Evolutionary conservation across 208 protist genomes (phyloP), one percentile per base, ranked within the genome.

Genomic region (Tetramitus jugosus): DNA sequence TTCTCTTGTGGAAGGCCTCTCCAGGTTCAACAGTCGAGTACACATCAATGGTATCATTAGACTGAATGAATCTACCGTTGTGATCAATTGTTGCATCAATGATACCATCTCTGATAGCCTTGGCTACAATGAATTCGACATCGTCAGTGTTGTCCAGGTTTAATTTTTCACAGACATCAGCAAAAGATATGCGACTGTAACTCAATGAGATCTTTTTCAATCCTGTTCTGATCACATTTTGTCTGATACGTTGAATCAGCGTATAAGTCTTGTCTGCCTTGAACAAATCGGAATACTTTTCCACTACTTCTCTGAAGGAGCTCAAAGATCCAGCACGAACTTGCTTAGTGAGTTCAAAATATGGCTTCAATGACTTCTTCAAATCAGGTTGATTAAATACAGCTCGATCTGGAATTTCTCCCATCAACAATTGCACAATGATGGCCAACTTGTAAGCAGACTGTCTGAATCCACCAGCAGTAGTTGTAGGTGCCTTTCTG

Each of bases 171-270:
- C 91, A 94, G 75, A 99, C 87, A 74, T 98, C 95, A 1, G 80
- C 76, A 42, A 98, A 91, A 67, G 94, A 95, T 80, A 99, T 98
- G 77, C 93, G 88, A 46, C 93, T 97, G 83, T 99, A 99, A 31
- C 92, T 88, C 31, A 96, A 86, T 85, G 89, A 96, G 79, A 99
- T 97, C 79, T 93, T 94, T 17, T 94, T 89, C 67, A 99, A 86
- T 40, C 96, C 96, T 29, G 95, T 97, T 87, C 94, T 93, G 83
- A 98, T 98, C 3, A 99, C 97, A 85, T 98, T 98, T 82, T 98
- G 95, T 39, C 94, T 89, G 56, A 98, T 87, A 20, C 94, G 88
- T 79, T 94, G 83, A 77, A 98, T 97, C 2, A 98, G 87, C 6
- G 93, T 96, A 85, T 93, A 94, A 10, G 91, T 98, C 64, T 91